Evolutionary conservation across 2,329 filamentous ascomycete species (phyloP).

Genomic region (Penicillium glabrum): DNA sequence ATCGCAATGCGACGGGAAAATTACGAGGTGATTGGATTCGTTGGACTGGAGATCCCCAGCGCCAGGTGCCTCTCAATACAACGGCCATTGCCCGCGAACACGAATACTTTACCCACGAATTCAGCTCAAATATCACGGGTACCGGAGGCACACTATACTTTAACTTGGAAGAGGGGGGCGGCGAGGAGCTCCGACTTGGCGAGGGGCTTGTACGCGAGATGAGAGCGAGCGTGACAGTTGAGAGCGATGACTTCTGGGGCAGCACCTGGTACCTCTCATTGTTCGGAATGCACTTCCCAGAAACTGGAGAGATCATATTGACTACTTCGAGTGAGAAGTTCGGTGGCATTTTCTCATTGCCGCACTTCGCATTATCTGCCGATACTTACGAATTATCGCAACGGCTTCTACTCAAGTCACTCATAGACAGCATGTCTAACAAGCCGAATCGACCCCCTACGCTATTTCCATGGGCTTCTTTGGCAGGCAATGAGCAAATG

Average conservation of each 20-base stretch:
- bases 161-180: conserved; percentile 60
- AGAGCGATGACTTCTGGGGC: conserved; percentile 68
- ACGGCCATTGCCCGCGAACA: conserved; percentile 64
- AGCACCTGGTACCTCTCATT: conserved; percentile 77
- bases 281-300: conserved; percentile 82
- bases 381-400: conserved; percentile 58
- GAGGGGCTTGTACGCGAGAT: conserved; percentile 65
- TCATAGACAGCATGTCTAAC: conserved; percentile 64
- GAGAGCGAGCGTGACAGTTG: conserved; percentile 67
- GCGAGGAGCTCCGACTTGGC: conserved; percentile 37
- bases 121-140: conserved; percentile 80
- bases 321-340: conserved; percentile 93
- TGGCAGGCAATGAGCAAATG: conserved; percentile 52
- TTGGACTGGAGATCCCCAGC: conserved; percentile 50
- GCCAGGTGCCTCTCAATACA: conserved; percentile 58
- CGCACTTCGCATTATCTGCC: conserved; percentile 70
- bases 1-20: conserved; percentile 75
- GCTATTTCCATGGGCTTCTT: conserved; percentile 74
- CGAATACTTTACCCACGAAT: conserved; percentile 66
- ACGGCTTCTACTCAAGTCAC: conserved; percentile 69
- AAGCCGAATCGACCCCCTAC: conserved; percentile 60
- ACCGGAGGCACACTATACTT: conserved; percentile 67
- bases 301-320: conserved; percentile 75
- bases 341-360: conserved; percentile 83
- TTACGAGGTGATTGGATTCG: conserved; percentile 75